phyloP scores from a whole-genome alignment of 768 basidiomycete species.

The Rhodotorula kratochvilovae region DNA sequence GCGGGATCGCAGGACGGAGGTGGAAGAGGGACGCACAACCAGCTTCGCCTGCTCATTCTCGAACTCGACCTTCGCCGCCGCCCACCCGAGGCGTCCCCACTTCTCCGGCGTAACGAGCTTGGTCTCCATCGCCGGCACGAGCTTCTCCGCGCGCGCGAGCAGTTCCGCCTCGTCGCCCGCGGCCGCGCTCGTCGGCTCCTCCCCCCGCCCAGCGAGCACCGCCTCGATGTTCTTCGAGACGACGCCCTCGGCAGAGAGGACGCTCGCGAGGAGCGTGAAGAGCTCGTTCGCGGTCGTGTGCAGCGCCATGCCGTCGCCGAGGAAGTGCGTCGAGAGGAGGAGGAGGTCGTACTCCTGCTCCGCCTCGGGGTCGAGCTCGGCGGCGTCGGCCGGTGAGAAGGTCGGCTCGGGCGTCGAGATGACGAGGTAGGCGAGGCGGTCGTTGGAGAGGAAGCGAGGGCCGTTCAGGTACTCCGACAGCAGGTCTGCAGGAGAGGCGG shows the following conservation, averaged over 20 bases:
- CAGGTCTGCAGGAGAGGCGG: conserved; percentile 44
- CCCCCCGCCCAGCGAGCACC: background rate
- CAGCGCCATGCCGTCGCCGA: conserved; percentile 82
- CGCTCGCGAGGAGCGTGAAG: conserved; percentile 56
- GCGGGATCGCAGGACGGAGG: background rate
- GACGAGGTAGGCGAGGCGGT: conserved; percentile 64
- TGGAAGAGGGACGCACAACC: conserved; percentile 46
- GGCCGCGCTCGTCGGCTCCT: background rate
- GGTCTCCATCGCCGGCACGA: conserved; percentile 57
- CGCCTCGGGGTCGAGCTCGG: conserved; percentile 3
- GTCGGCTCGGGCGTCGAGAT: conserved; percentile 36
- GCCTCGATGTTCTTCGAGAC: conserved; percentile 23
- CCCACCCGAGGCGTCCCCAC: conserved; percentile 51
- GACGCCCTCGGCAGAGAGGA: background rate
- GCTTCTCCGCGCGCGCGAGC: conserved; percentile 1
- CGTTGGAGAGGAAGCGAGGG: conserved; percentile 63
- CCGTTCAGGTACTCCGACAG: conserved; percentile 73
- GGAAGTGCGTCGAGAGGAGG: conserved; percentile 69
- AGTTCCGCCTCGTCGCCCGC: background rate
- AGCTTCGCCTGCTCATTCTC: conserved; percentile 56
- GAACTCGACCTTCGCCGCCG: conserved; percentile 59
- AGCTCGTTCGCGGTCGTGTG: conserved; percentile 78
- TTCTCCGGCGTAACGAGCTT: conserved; percentile 49
- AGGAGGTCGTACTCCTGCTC: conserved; percentile 58
- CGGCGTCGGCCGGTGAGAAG: conserved; percentile 24